Conservation (phyloP, 495 filamentous ascomycete species). For the Neurospora sp. region DNA sequence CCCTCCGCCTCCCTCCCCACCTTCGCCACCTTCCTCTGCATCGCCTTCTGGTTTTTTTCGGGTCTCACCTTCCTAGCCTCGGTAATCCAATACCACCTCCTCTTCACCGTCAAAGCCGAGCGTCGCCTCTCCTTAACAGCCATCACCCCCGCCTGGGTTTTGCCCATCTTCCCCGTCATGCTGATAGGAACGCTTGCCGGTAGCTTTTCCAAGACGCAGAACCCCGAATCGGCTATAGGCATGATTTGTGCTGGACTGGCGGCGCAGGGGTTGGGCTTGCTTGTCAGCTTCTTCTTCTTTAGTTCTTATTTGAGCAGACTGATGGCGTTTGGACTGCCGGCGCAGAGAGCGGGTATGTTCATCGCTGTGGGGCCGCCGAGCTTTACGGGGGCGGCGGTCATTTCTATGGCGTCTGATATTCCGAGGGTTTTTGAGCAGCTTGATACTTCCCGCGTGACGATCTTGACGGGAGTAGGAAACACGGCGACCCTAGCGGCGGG, state of each 20-base stretch:
- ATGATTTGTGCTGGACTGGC: slow-evolving; percentile 41
- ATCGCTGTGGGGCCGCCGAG: slow-evolving; percentile 59
- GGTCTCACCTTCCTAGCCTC: slow-evolving; percentile 30
- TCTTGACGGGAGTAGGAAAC: background rate
- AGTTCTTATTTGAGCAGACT: slow-evolving; percentile 47
- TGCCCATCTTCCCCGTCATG: slow-evolving; percentile 48
- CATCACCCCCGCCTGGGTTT: slow-evolving; percentile 46
- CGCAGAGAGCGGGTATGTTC: slow-evolving; percentile 54
- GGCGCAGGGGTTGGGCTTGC: slow-evolving; percentile 43
- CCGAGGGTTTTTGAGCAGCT: slow-evolving; percentile 14
- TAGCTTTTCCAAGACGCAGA: slow-evolving; percentile 28
- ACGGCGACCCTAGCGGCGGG: slow-evolving; percentile 21
- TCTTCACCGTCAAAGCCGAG: slow-evolving; percentile 36
- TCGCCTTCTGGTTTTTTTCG: slow-evolving; percentile 46
- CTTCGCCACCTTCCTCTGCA: slow-evolving; percentile 31
- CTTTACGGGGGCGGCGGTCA: slow-evolving; percentile 61
- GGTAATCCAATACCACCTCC: slow-evolving; percentile 40
- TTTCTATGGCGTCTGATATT: slow-evolving; percentile 47
- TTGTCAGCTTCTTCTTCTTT: slow-evolving; percentile 42
- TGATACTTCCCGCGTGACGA: background rate
- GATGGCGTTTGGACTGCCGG: slow-evolving; percentile 49
- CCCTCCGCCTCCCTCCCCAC: slow-evolving; percentile 20
- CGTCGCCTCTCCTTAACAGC: slow-evolving; percentile 26
- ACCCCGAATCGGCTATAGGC: slow-evolving; percentile 22
- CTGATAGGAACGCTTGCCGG: slow-evolving; percentile 42